Base-by-base conservation (phyloP, 2,329 filamentous ascomycete species). In the Phaeosphaeria sp. region DNA sequence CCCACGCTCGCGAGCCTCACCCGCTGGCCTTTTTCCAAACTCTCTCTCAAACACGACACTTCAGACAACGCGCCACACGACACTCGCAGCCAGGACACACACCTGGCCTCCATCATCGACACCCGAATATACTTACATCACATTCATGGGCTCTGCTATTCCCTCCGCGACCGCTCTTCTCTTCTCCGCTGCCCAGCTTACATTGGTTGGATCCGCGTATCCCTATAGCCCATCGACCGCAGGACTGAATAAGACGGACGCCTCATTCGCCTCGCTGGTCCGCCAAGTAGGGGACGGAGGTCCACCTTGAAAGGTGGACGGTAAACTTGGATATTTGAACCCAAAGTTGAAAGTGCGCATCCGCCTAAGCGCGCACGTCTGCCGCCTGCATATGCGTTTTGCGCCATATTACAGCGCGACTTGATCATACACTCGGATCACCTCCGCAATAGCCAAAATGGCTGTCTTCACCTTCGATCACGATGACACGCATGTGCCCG, bases 281-380 rank as follows among this genome's bases (percentile, higher is more conserved):
- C 81, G 81, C 78, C 75, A 67, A 70, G 65, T 82, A 82, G 75
- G 78, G 69, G 80, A 76, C 71, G 71, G 67, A 63, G 75, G 81
- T 83, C 82, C 82, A 80, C 80, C 81, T 79, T 83, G 79, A 83
- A 64, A 66, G 81, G 81, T 81, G 82, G 82, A 82, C 81, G 80
- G 81, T 82, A 82, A 78, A 70, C 66, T 69, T 61, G 61, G 65
- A 55, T 52, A 51, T 43, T 51, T 11, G 52, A 48, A 56, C 52
- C 62, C 43, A 55, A 63, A 60, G 52, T 65, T 67, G 65, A 63
- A 65, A 68, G 68, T 73, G 67, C 64, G 69, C 68, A 43, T 39
- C 53, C 49, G 43, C 50, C 52, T 45, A 55, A 62, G 24, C 36
- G 44, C 53, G 18, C 55, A 54, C 55, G 54, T 24, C 56, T 54